These are phyloP conservation scores for Catenaria anguillulae DNA, from an alignment of 371 early-diverging fungal genomes.

Conservation along the genomic window DNA sequence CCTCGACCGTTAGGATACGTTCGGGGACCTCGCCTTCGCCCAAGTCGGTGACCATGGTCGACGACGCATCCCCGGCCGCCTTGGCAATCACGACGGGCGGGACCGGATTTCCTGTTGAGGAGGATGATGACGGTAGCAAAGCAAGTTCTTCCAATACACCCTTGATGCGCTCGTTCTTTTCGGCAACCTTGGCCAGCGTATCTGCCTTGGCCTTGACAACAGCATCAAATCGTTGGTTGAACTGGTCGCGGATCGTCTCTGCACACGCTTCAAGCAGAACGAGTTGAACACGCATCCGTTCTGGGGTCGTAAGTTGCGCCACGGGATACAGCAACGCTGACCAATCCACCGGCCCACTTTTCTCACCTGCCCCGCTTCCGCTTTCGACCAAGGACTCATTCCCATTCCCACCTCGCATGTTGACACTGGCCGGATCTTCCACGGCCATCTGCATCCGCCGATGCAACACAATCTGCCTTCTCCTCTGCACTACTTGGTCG, in stretches of 20 bases:
- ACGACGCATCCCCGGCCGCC: background rate
- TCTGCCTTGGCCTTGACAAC: slow-evolving; percentile 25
- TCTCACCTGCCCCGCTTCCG: background rate
- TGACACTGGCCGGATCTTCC: slow-evolving; percentile 11
- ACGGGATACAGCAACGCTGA: slow-evolving; percentile 13
- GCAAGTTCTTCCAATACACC: slow-evolving; percentile 27
- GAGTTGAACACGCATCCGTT: slow-evolving; percentile 25
- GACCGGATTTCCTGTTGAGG: slow-evolving; percentile 11
- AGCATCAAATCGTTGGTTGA: slow-evolving; percentile 28
- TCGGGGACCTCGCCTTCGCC: slow-evolving; percentile 37
- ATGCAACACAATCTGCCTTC: slow-evolving; percentile 16
- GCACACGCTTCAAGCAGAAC: slow-evolving; percentile 22
- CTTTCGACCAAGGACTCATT: background rate
- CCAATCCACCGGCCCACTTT: background rate
- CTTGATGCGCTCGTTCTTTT: slow-evolving; percentile 33
- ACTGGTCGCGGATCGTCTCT: slow-evolving; percentile 17
- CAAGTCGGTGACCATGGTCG: slow-evolving; percentile 12
- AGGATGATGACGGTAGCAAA: too few relatives aligned
- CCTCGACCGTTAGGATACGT: slow-evolving; percentile 24
- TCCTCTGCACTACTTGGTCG: slow-evolving; percentile 21
- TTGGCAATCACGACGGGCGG: too few relatives aligned
- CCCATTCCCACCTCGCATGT: background rate
- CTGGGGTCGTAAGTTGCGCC: slow-evolving; percentile 30
- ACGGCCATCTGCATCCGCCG: slow-evolving; percentile 19
- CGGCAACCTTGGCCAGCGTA: slow-evolving; percentile 33